These are phyloP conservation scores for Globisporangium emineosum DNA, from an alignment of 352 stramenopile species.

Conservation along the genomic window DNA sequence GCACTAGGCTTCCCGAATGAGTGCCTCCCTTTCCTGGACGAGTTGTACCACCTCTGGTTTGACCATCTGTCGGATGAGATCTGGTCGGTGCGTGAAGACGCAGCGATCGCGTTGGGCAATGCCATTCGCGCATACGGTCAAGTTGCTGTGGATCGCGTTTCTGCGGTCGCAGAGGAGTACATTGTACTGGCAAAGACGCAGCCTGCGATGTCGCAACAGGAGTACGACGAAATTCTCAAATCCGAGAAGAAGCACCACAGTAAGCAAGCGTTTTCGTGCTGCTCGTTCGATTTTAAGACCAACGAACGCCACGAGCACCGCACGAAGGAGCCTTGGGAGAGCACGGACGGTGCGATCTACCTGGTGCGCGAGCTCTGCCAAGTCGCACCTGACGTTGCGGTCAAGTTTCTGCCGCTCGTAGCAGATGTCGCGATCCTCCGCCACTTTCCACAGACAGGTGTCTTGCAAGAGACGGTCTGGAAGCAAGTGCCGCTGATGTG, in stretches of 20 bases:
- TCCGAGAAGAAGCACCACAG: conserved; percentile 90
- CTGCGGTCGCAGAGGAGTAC: conserved; percentile 58
- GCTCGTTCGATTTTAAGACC: conserved; percentile 93
- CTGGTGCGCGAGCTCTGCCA: conserved; percentile 91
- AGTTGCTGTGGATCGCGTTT: conserved; percentile 77
- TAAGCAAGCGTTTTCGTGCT: conserved; percentile 94
- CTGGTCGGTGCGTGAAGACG: conserved; percentile 96
- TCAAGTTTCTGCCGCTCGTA: conserved; percentile 50
- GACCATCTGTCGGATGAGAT: conserved; percentile 96
- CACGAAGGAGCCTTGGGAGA: conserved; percentile 92
- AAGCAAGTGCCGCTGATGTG: conserved; percentile 79
- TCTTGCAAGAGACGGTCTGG: conserved; percentile 83
- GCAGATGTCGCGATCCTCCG: conserved; percentile 74
- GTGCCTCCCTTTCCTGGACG: conserved; percentile 82
- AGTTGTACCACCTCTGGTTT: conserved; percentile 89
- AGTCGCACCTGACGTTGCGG: conserved; percentile 49
- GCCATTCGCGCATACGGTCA: conserved; percentile 90
- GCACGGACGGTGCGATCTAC: conserved; percentile 95
- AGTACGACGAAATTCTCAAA: conserved; percentile 91
- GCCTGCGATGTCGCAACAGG: conserved; percentile 89
- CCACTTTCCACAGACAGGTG: conserved; percentile 69
- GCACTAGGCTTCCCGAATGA: conserved; percentile 85
- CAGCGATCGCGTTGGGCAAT: conserved; percentile 92
- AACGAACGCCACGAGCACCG: conserved; percentile 85
- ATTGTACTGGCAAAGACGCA: conserved; percentile 89